Base-by-base conservation (phyloP, 305 asterid genomes). In the Fraxinus floribunda region DNA sequence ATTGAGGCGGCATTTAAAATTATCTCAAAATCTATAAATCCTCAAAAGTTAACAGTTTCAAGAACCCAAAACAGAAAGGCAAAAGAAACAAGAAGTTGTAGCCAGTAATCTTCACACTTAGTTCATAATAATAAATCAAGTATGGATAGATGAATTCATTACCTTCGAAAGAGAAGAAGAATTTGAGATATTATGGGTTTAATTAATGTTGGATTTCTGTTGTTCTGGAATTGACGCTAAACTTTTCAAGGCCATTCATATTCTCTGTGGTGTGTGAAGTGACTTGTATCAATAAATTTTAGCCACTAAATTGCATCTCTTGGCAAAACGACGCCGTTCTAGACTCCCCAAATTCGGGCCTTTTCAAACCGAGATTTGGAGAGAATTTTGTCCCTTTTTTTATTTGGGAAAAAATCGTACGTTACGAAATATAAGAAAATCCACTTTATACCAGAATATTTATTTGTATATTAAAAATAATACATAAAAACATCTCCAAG, bases 161-260 rank as follows among this genome's bases (percentile, higher is more conserved):
- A 30, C 80, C 15, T 46, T 30, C 5, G 11, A 30, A n/a, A 39
- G 76, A 26, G 15, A 2, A 13, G 62, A 5, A 32, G 22, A 5
- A 7, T 82, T 13, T 16, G 22, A 24, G 72, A 24, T 8, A 20
- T 24, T 64, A 9, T 22, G 35, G 35, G 72, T 44, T 24, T 13
- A 55, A 44, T 24, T 52, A 52, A 16, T 35, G 35, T 24, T 32
- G 22, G 24, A 24, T 55, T 46, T 26, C 18, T 22, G 62, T 8
- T 46, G 38, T 36, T 29, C 13, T 24, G 62, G 41, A 46, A 55
- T n/a, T 11, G 15, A 62, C 66, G 80, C 70, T 86, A 79, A 88
- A 76, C 75, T 78, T 32, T 76, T 84, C 79, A 70, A 83, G 87
- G 85, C 92, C 92, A 88, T 82, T 86, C 91, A 80, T 60, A 84